Conservation (phyloP, 177 flowering plant genomes). For the Vitis hybrid region DNA sequence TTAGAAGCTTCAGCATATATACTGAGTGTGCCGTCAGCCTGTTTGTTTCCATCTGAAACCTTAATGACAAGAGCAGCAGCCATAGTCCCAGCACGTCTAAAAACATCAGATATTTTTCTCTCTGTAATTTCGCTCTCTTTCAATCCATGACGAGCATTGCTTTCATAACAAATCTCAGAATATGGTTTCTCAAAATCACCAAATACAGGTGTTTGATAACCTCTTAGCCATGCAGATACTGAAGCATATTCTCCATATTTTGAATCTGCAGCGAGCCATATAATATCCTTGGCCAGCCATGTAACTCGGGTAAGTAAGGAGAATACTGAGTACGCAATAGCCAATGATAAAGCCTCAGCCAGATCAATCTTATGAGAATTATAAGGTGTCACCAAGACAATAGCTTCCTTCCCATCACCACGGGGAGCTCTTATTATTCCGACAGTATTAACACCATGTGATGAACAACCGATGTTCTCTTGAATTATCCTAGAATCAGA, state of each 20-base stretch:
- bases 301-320: constrained; percentile 72
- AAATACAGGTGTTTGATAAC: constrained; percentile 68
- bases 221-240: constrained; percentile 90
- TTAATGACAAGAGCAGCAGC: constrained; percentile 93
- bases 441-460: constrained; percentile 58
- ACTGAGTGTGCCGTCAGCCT: constrained; percentile 55
- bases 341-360: constrained; percentile 63
- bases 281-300: constrained; percentile 95
- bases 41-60: constrained; percentile 46
- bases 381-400: constrained; percentile 91
- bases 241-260: constrained; percentile 74
- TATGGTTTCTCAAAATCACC: constrained; percentile 21
- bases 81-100: constrained; percentile 95
- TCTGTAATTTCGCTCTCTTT: constrained; percentile 17
- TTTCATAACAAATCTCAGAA: constrained; percentile 29
- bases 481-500: constrained; percentile 36
- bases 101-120: constrained; percentile 31
- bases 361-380: constrained; percentile 41
- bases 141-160: constrained; percentile 12
- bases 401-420: constrained; percentile 98
- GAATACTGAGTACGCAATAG: constrained; percentile 74
- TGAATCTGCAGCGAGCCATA: constrained; percentile 96
- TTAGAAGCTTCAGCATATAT: constrained; percentile 95
- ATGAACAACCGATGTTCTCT: constrained; percentile 45
- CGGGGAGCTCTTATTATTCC: constrained; percentile 94